A percentile compares a stretch with the other conserved stretches of the same genome.
Evolutionary conservation across 2,329 filamentous ascomycete genomes (phyloP).

Genomic region (Cercospora sp.): DNA sequence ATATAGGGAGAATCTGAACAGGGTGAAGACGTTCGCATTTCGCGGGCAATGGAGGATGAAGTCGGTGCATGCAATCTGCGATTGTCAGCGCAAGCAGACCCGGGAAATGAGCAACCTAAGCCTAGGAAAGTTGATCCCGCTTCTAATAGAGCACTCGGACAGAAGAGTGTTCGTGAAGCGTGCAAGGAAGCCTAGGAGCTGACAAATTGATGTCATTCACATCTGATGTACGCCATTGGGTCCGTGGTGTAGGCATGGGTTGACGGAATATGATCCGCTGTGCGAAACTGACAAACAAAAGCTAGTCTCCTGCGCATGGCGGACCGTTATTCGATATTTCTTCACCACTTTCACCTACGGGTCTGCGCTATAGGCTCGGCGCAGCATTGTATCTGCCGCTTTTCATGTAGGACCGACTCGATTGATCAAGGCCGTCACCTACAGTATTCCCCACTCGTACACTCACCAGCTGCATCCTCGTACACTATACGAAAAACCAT

Average conservation of each 20-base stretch:
- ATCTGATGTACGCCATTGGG: neutral
- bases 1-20: too few species aligned
- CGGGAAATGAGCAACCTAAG: too few species aligned
- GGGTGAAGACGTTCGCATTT: neutral
- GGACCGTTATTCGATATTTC: neutral
- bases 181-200: neutral
- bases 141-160: neutral
- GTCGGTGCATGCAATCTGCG: neutral
- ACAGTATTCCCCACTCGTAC: neutral
- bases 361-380: neutral
- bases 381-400: neutral
- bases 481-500: neutral
- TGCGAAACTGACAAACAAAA: neutral
- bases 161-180: neutral
- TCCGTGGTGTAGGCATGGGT: neutral
- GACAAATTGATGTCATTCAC: neutral
- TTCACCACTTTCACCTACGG: neutral
- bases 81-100: too few species aligned
- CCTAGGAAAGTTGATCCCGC: too few species aligned
- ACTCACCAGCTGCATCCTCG: neutral
- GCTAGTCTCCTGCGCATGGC: neutral
- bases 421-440: neutral
- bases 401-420: neutral
- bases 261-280: neutral
- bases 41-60: neutral